Percentiles rank a stretch among this genome's conserved stretches.
These are phyloP conservation scores for Aspergillus sclerotialis DNA, from an alignment of 2,329 filamentous ascomycete genomes.

Conservation along the genomic window DNA sequence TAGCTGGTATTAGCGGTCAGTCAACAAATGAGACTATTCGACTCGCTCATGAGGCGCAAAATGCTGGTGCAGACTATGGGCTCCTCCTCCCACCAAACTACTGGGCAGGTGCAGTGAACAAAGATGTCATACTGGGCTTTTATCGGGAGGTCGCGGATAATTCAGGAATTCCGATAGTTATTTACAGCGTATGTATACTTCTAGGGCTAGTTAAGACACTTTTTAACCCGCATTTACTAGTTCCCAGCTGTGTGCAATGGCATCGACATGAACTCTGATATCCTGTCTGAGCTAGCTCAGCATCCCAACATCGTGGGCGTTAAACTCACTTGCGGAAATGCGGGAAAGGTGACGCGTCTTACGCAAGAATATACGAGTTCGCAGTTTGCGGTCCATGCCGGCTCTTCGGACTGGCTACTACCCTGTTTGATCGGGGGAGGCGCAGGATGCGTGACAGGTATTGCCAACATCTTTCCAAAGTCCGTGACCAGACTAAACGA, in stretches of 20 bases:
- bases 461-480: conserved; percentile 43
- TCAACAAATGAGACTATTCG: conserved; percentile 37
- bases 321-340: conserved; percentile 28
- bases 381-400: conserved; percentile 40
- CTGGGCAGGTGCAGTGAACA: conserved; percentile 31
- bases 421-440: conserved; percentile 35
- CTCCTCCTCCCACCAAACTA: conserved; percentile 36
- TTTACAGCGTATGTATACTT: conserved; percentile 36
- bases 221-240: too few species aligned
- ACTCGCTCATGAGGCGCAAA: conserved; percentile 31
- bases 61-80: conserved; percentile 34
- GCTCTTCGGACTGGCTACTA: conserved; percentile 39
- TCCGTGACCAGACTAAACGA: conserved; percentile 36
- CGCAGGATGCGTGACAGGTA: conserved; percentile 40
- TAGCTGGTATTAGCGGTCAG: conserved; percentile 35
- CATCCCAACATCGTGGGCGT: conserved; percentile 28
- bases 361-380: conserved; percentile 29
- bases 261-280: conserved; percentile 36
- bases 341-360: conserved; percentile 20
- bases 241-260: conserved; percentile 32
- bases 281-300: conserved; percentile 16
- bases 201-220: conserved; percentile 19
- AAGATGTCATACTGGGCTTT: conserved; percentile 28
- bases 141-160: conserved; percentile 33
- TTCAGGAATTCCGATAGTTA: conserved; percentile 33